Evolutionary conservation across 345 rosid genomes (phyloP), one percentile per base, ranked within the genome.

Genomic region (Ricinus communis): DNA sequence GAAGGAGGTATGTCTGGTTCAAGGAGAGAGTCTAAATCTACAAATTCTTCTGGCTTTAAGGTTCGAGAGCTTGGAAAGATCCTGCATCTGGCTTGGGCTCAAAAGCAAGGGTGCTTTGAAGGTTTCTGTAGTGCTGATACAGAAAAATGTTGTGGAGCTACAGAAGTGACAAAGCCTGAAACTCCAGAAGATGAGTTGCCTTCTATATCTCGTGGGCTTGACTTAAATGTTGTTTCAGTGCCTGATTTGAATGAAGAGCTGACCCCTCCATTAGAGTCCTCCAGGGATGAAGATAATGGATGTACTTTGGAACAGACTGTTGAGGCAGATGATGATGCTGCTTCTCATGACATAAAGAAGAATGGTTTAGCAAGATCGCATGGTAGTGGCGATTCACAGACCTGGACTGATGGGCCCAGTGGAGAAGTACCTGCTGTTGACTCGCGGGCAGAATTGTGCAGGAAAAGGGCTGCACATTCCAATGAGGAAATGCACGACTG

Each of bases 171-270:
- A 62, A 76, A 75, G 77, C 75, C 85, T 68, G 84, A 73, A 71
- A 75, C 68, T 31, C 22, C 30, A 24, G 81, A 71, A 65, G 81
- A 85, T 62, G 79, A 73, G 51, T 28, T 84, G 77, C 92, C 86
- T 63, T 43, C 88, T 24, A 76, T 72, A 65, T 82, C 91, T 9
- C 87, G 72, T 59, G 94, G 79, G 57, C 87, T 93, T 38, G 98
- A 95, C 74, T 84, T 95, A 52, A 92, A 95, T 79, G 82, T 86
- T 70, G 88, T 84, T 65, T 92, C 90, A 4, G 90, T 96, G 68
- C 99, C 98, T 41, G 98, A 92, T 77, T 71, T 96, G 80, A 96
- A 96, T 43, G 99, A 87, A 77, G 98, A 93, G 70, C 80, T 88
- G 66, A 86, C 94, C 70, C 97, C 89, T 72, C 92, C 89, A 41